Base-by-base conservation (phyloP, 2,329 filamentous ascomycete species). In the Xenosphaeropsis pyriputrescens region DNA sequence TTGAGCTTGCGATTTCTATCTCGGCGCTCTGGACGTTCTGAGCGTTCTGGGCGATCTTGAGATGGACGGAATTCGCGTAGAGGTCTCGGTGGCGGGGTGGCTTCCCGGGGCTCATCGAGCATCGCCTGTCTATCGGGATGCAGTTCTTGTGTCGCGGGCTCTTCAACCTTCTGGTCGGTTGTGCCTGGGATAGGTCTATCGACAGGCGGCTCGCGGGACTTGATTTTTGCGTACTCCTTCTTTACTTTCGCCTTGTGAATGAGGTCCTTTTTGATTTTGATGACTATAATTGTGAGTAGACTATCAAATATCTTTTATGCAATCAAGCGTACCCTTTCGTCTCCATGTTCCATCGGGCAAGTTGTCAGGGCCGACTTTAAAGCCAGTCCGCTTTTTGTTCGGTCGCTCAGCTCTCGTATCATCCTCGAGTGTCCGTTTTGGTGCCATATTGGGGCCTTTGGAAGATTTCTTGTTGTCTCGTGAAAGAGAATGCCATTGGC, bases 211-310 rank as follows among this genome's bases (percentile, higher is more conserved):
- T 55, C 51, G 38, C 48, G 49, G 31, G 75, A 76, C 59, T 88
- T 89, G 45, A 94, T 65, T 59, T 94, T 95, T 45, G 81, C 82
- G 55, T 94, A 95, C 32, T 82, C 74, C 59, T 94, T 93, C 61
- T 89, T 91, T 44, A 94, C 69, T 60, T 95, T 94, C 43, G 88
- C 86, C 57, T 91, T 93, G 58, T 86, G 75, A 50, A 96, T 95
- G 39, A 94, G 65, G 47, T 83, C 75, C 46, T 80, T 72, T 60
- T 96, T 96, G 53, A 94, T 91, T 59, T 89, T 89, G 58, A 84
- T 76, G 41, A 83, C 84, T 89, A 51, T 31, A 38, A 39, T 8
- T n/a, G 22, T 29, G 18, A 16, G 14, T 9, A 32, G 13, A 5
- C 16, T 32, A 15, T 6, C 19, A 6, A 31, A 14, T 18, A 38